Conservation (phyloP, 345 rosid species). For the Heritiera littoralis region DNA sequence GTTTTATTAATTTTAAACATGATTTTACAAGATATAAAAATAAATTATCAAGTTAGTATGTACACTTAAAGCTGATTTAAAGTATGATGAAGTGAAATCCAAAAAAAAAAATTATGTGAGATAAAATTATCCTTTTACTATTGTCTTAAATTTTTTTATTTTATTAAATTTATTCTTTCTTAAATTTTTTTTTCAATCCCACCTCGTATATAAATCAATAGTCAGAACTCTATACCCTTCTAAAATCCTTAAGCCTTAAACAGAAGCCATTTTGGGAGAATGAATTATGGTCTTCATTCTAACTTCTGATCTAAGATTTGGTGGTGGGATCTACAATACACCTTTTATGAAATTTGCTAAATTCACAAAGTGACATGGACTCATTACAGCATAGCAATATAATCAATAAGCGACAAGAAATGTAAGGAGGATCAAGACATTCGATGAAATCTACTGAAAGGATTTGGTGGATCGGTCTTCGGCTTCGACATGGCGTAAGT, state of each 20-base stretch:
- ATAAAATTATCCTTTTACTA: too few species aligned
- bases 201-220: too few species aligned
- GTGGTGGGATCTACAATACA: background rate
- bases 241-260: background rate
- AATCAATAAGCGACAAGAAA: background rate
- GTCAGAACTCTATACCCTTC: background rate
- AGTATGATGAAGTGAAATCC: too few species aligned
- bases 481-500: conserved; percentile 1
- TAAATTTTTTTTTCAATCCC: too few species aligned
- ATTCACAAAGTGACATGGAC: too few species aligned
- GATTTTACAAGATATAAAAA: too few species aligned
- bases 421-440: background rate
- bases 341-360: background rate
- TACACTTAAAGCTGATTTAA: too few species aligned
- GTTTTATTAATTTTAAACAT: too few species aligned
- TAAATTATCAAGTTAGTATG: too few species aligned
- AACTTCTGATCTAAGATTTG: background rate
- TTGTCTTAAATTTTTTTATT: too few species aligned
- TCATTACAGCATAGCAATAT: background rate
- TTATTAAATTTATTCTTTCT: too few species aligned
- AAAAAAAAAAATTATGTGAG: too few species aligned
- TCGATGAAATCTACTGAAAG: background rate
- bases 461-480: background rate
- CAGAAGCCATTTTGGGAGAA: background rate
- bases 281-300: background rate